These are phyloP conservation scores for Trifolium subterraneum DNA, from an alignment of 306 rosid species.

Conservation along the genomic window DNA sequence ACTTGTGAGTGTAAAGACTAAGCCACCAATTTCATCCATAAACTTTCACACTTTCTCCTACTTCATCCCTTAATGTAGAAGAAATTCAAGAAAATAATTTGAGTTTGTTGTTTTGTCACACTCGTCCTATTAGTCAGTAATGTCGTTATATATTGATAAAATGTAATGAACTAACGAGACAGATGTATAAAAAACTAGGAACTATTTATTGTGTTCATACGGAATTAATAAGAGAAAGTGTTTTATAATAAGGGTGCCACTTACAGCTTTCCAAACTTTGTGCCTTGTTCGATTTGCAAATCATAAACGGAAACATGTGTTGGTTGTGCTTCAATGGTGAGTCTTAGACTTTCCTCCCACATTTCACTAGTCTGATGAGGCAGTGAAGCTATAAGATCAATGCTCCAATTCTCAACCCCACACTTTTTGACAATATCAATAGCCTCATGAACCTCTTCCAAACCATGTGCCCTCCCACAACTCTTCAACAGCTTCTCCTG, in stretches of 20 bases:
- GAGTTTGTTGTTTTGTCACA: too few species aligned
- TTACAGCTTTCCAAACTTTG: slow-evolving; percentile 83
- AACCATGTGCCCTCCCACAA: slow-evolving; percentile 93
- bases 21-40: not conserved
- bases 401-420: slow-evolving; percentile 87
- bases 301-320: slow-evolving; percentile 90
- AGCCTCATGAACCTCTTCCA: slow-evolving; percentile 81
- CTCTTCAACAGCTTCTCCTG: slow-evolving; percentile 76
- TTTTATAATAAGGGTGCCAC: slow-evolving; percentile 28
- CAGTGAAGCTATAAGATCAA: slow-evolving; percentile 89
- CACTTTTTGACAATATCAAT: slow-evolving; percentile 66
- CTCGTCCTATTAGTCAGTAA: too few species aligned
- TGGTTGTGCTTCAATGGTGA: slow-evolving; percentile 69
- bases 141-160: too few species aligned
- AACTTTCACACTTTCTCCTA: not conserved
- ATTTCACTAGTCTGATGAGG: slow-evolving; percentile 79
- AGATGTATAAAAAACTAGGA: not conserved
- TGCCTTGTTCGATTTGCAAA: slow-evolving; percentile 87
- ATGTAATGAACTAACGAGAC: not conserved
- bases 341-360: slow-evolving; percentile 89
- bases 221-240: too few species aligned
- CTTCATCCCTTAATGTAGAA: too few species aligned
- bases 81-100: too few species aligned
- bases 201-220: not conserved
- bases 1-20: not conserved